Percentiles rank a stretch among this genome's conserved stretches.
Conservation (phyloP, 2,329 filamentous ascomycete genomes). For the Aureobasidium subglaciale region DNA sequence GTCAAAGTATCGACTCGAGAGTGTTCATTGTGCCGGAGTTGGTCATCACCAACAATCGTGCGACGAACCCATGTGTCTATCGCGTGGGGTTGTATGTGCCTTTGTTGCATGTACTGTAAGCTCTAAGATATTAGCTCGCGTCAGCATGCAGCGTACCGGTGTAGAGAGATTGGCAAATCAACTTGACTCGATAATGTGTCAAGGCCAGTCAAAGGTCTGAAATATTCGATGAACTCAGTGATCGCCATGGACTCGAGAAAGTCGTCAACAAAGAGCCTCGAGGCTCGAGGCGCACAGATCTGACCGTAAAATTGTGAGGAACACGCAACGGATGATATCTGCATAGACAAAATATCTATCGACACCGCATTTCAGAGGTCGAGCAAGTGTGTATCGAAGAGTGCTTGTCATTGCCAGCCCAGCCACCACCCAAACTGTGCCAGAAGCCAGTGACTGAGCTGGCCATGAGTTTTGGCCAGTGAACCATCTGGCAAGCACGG, state of each 20-base stretch:
- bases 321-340: not conserved
- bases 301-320: too few species aligned
- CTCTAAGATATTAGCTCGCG: not conserved
- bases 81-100: not conserved
- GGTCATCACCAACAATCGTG: too few species aligned
- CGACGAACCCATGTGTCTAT: not conserved
- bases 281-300: too few species aligned
- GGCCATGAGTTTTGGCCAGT: not conserved
- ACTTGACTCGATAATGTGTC: not conserved
- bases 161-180: not conserved
- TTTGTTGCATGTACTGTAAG: conserved; percentile 7
- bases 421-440: not conserved
- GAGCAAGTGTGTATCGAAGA: not conserved
- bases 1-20: too few species aligned
- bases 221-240: too few species aligned
- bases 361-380: not conserved
- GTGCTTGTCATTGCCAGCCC: not conserved
- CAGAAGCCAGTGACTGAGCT: not conserved
- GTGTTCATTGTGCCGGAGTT: too few species aligned
- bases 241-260: too few species aligned
- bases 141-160: conserved; percentile 5
- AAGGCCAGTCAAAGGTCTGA: conserved; percentile 3
- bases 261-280: too few species aligned
- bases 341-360: not conserved
- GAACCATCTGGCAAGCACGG: not conserved